Percentiles rank a stretch among this genome's conserved stretches.
Conservation (phyloP, 2,329 filamentous ascomycete species). For the Penicillium vulpinum region DNA sequence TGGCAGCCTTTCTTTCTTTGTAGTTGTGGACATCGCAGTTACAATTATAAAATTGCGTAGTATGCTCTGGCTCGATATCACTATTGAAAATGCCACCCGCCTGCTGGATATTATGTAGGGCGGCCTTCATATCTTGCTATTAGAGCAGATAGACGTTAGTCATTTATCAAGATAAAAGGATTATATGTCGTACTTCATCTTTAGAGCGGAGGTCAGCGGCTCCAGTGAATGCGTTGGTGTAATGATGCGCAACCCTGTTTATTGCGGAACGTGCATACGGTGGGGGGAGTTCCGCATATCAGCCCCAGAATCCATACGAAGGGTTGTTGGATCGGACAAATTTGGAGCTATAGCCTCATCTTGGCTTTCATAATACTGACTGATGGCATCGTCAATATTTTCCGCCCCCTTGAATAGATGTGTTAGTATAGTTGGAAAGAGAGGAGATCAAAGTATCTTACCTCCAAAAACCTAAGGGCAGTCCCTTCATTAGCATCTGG, state of each 20-base stretch:
- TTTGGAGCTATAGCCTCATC: neutral
- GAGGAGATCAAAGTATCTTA: neutral
- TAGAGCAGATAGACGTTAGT: neutral
- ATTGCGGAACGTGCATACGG: neutral
- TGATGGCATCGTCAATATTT: conserved; percentile 10
- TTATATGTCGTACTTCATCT: neutral
- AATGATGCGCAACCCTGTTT: neutral
- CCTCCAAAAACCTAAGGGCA: conserved; percentile 9
- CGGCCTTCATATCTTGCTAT: conserved; percentile 30
- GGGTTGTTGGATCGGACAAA: neutral
- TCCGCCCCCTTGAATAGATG: neutral
- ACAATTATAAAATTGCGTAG: conserved; percentile 41
- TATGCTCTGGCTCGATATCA: conserved; percentile 52
- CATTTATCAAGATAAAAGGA: neutral
- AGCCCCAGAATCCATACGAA: neutral
- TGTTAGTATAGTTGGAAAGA: neutral
- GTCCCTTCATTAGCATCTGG: conserved; percentile 1
- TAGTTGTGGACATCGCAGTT: conserved; percentile 46
- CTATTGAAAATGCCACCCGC: conserved; percentile 46
- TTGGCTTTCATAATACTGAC: conserved; percentile 12
- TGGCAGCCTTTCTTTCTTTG: conserved; percentile 36
- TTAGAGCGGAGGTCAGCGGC: neutral
- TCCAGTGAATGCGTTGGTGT: neutral
- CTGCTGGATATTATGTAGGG: conserved; percentile 43
- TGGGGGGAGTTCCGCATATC: neutral